Base-by-base conservation (phyloP, 495 filamentous ascomycete genomes). In the Penicillium lividum region DNA sequence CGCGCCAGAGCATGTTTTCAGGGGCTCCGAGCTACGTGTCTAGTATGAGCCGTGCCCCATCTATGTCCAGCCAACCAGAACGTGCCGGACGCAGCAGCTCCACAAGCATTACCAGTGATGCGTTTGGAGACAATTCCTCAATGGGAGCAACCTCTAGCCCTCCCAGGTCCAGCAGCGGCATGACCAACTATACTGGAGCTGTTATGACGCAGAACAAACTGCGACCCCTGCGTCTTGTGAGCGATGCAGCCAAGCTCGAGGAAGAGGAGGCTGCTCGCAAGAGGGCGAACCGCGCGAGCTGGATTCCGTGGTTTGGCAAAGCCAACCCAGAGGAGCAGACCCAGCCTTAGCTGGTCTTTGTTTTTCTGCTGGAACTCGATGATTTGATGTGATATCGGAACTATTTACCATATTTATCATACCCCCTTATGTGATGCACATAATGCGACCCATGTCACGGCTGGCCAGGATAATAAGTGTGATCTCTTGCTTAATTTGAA, bases 181-280 rank as follows among this genome's bases (percentile, higher is more conserved):
- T 76, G 70, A 80, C 76, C 56, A 82, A 80, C 54, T 80, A 81
- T 33, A 82, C 77, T 52, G 68, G 83, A 18, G 81, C 80, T 7
- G 81, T 86, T 18, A 86, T 88, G 73, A 84, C 86, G 40, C 86
- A 89, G 71, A 92, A 86, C 61, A 91, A 91, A 65, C 81, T 95
- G 50, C 82, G 94, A 31, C 94, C 94, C 1, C 74, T 98, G 66
- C 80, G 93, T 42, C 80, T 98, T 10, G 94, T 98, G 31, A 76
- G 75, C 52, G 81, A 81, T 57, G 71, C 79, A 30, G 53, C 62
- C 40, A 72, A 68, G 51, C 57, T 69, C 28, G 69, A 75, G 27
- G 73, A 78, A 46, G 79, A 81, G 45, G 77, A 80, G 51, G 75
- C 74, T 51, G 78, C 78, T 29, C 76, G 80, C 53, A 84, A 83